Evolutionary conservation across 2,329 filamentous ascomycete genomes (phyloP).

Genomic region (Dactylellina cionopaga): DNA sequence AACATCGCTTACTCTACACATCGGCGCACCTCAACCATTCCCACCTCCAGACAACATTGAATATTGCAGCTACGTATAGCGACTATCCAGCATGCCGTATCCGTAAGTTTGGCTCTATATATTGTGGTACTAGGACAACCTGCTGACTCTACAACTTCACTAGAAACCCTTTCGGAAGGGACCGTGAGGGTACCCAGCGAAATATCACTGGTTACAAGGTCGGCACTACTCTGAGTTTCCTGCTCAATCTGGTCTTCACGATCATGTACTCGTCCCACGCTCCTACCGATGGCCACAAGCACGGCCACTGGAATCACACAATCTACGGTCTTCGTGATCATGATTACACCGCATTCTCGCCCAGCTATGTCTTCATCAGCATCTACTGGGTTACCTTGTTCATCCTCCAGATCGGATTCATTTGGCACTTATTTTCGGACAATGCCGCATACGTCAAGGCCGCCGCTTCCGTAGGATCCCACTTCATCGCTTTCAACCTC

Average conservation of each 20-base stretch:
- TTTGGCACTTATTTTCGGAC: slow-evolving; percentile 78
- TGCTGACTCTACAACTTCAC: background rate
- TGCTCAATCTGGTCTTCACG: slow-evolving; percentile 75
- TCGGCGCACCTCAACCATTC: no score
- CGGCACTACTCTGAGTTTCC: slow-evolving; percentile 77
- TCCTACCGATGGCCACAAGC: slow-evolving; percentile 69
- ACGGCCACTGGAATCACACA: slow-evolving; percentile 67
- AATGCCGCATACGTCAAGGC: slow-evolving; percentile 72
- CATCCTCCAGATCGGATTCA: slow-evolving; percentile 78
- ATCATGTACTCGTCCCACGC: slow-evolving; percentile 77
- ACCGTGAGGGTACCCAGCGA: slow-evolving; percentile 53
- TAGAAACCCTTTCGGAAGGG: slow-evolving; percentile 55
- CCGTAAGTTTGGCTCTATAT: slow-evolving; percentile 38
- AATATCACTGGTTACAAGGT: slow-evolving; percentile 77
- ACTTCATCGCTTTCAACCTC: slow-evolving; percentile 83
- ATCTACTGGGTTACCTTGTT: slow-evolving; percentile 82
- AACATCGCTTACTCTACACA: no score
- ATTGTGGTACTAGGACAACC: no score
- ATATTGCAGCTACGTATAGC: no score
- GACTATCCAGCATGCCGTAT: slow-evolving; percentile 36
- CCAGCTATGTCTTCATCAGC: slow-evolving; percentile 63
- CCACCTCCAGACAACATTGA: no score
- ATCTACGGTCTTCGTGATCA: slow-evolving; percentile 79
- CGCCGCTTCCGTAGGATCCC: slow-evolving; percentile 79
- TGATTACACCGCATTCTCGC: slow-evolving; percentile 62